These are phyloP conservation scores for Dioszegia crocea DNA, from an alignment of 768 basidiomycete genomes.

Conservation along the genomic window DNA sequence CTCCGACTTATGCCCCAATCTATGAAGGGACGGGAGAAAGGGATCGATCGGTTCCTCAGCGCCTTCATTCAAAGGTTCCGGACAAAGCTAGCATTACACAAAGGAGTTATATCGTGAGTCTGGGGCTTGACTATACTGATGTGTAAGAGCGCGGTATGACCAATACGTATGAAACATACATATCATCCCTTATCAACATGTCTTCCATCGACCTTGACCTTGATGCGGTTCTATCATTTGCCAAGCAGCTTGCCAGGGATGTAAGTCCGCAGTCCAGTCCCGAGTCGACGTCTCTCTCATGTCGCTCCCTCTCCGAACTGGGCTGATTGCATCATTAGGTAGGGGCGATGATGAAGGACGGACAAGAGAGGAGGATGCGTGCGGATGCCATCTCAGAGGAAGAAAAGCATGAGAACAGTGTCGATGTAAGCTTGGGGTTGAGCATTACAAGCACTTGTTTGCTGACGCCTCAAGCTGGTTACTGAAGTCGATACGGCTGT, in stretches of 20 bases:
- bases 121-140: too few species aligned
- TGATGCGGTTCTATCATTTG: constrained; percentile 20
- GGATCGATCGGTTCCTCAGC: too few species aligned
- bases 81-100: too few species aligned
- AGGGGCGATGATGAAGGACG: constrained; percentile 54
- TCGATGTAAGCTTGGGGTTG: constrained; percentile 56
- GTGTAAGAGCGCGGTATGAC: too few species aligned
- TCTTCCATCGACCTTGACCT: constrained; percentile 13
- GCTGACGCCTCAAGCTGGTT: constrained; percentile 62
- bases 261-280: constrained; percentile 16
- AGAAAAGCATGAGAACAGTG: constrained; percentile 80
- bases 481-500: constrained; percentile 90
- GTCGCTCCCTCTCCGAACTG: neutral
- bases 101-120: too few species aligned
- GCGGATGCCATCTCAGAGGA: constrained; percentile 20
- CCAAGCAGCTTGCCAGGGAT: constrained; percentile 25
- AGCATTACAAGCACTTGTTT: neutral
- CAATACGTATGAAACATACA: neutral
- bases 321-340: too few species aligned
- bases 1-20: too few species aligned
- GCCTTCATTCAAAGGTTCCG: too few species aligned
- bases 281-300: too few species aligned
- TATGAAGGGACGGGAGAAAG: too few species aligned
- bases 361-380: constrained; percentile 57
- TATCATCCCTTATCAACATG: neutral